Evolutionary conservation across 1,284 basidiomycete species (phyloP), one percentile per base, ranked within the genome.

Genomic region (Sanguinoderma infundibulare): DNA sequence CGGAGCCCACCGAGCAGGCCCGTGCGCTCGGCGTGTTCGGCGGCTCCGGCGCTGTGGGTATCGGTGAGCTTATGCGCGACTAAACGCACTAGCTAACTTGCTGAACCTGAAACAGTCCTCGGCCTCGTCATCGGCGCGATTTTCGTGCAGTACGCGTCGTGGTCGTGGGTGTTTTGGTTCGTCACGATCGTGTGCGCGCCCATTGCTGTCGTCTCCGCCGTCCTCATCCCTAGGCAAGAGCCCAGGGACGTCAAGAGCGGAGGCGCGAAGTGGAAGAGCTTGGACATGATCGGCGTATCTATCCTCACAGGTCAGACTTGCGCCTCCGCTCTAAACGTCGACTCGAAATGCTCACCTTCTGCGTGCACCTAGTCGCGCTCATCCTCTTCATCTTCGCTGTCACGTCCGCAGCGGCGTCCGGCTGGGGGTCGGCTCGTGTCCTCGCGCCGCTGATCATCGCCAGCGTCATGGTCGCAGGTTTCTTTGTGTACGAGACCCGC

Each of bases 401-500:
- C n/a, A n/a, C n/a, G n/a, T n/a, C n/a, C n/a, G n/a, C n/a, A n/a
- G n/a, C n/a, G n/a, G n/a, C n/a, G n/a, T n/a, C n/a, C n/a, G n/a
- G n/a, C n/a, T n/a, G n/a, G n/a, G n/a, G n/a, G n/a, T n/a, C n/a
- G n/a, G n/a, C n/a, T n/a, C n/a, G n/a, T n/a, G n/a, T n/a, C n/a
- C n/a, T n/a, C n/a, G n/a, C n/a, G n/a, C n/a, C n/a, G n/a, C n/a
- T n/a, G n/a, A n/a, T n/a, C n/a, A n/a, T n/a, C n/a, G n/a, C 81
- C 1, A 59, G 78, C 30, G 52, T 74, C n/a, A 59, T 81, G 6
- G 57, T 66, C 20, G 59, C 64, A 20, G 69, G 42, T 3, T 83
- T 83, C 68, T 78, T 81, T 62, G 67, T 74, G 55, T 81, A 74
- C 71, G 81, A 82, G 65, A 67, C 75, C 3, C 26, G 61, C 0